These are phyloP conservation scores for Spathaspora passalidarum DNA, from an alignment of 805 yeast species.

Conservation along the genomic window DNA sequence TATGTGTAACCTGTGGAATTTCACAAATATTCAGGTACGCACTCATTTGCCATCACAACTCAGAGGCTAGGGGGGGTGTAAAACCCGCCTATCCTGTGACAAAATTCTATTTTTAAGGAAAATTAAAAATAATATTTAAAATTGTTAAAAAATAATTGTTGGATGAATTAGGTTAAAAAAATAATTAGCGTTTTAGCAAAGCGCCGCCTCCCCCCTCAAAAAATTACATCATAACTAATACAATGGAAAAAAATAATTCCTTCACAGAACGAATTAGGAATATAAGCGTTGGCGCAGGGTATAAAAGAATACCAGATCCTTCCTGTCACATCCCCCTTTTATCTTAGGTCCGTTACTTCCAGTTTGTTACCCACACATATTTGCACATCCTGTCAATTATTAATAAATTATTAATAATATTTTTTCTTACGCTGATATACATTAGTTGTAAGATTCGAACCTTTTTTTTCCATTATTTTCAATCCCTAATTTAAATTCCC, in stretches of 20 bases:
- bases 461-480: background rate
- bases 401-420: background rate
- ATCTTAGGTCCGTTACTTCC: background rate
- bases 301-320: background rate
- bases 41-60: background rate
- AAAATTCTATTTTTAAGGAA: too few species aligned
- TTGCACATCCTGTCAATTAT: background rate
- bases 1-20: too few species aligned
- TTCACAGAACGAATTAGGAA: background rate
- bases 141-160: background rate
- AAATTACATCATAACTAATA: background rate
- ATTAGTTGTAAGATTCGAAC: background rate
- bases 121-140: background rate
- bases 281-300: background rate
- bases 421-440: background rate
- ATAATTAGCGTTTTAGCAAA: background rate
- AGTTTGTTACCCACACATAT: background rate
- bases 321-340: background rate
- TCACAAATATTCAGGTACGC: background rate
- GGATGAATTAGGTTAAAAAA: background rate
- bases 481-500: background rate
- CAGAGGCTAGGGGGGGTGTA: background rate
- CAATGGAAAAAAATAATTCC: background rate
- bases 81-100: background rate
- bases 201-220: background rate